Evolutionary conservation across 495 filamentous ascomycete genomes (phyloP).

Genomic region (Podospora sp.): DNA sequence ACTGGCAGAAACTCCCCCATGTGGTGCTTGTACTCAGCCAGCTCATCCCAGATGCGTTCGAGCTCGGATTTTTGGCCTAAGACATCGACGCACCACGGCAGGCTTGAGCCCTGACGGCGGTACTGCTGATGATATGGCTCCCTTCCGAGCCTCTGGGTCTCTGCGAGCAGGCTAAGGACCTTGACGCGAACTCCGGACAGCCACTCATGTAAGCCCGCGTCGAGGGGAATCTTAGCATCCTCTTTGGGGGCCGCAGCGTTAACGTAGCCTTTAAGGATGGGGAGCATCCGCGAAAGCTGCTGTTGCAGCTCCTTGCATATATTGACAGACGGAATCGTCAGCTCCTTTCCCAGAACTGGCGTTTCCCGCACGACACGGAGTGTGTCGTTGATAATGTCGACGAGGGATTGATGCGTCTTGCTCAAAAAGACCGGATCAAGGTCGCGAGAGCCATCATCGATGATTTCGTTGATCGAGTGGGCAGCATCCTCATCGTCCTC

Average conservation of each 20-base stretch:
- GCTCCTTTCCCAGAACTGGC: background rate
- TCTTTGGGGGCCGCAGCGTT: background rate
- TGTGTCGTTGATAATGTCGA: constrained; percentile 17
- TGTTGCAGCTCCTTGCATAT: constrained; percentile 5
- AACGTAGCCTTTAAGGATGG: constrained; percentile 22
- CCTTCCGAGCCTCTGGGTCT: background rate
- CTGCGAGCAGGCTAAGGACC: constrained; percentile 17
- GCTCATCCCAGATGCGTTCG: constrained; percentile 11
- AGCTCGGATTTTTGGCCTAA: background rate
- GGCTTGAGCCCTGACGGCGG: background rate
- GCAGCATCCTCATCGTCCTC: constrained; percentile 1
- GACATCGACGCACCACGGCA: background rate
- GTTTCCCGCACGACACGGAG: background rate
- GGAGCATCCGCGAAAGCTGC: constrained; percentile 17
- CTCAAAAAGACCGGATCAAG: constrained; percentile 13
- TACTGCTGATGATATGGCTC: background rate
- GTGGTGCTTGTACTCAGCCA: constrained; percentile 15
- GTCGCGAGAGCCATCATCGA: constrained; percentile 19
- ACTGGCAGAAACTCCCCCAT: constrained; percentile 26
- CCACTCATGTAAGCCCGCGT: constrained; percentile 24
- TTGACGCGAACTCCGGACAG: constrained; percentile 22
- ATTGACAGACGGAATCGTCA: background rate
- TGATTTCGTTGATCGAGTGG: constrained; percentile 11
- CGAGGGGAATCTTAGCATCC: constrained; percentile 4
- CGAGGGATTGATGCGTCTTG: constrained; percentile 11